Base-by-base conservation (phyloP, 2,329 filamentous ascomycete genomes). In the Triangularia verruculosa region DNA sequence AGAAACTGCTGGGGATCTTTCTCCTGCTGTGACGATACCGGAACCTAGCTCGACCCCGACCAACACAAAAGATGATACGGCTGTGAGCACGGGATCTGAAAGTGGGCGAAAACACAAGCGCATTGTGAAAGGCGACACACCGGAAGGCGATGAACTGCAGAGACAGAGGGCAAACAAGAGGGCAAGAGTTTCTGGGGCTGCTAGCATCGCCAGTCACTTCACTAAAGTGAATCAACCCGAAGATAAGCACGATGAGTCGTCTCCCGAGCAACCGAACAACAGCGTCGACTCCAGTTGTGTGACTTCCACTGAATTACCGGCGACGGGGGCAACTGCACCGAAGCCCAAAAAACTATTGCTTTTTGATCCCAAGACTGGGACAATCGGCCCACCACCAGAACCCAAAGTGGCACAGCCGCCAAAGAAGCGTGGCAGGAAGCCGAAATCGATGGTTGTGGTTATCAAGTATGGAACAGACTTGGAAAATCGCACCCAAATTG, bases 311-410 rank as follows among this genome's bases (percentile, higher is more conserved):
- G 22, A 54, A 28, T 8, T 8, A 6, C 11, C 4, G 11, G 25
- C 62, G 17, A 51, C 56, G 8, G 30, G 8, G 11, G 22, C 2
- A 17, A 61, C 59, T 6, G 27, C 64, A 11, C 2, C 62, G 11
- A 79, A 78, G 59, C 76, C 80, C 0, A 79, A 77, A 52, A 87
- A 83, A 66, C 68, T 88, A 0, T 73, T 88, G 20, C 81, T 78
- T 65, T 79, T 87, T 69, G 87, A 89, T 65, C 78, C 79, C 1
- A 84, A 81, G 65, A 88, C 86, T 1, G 86, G 86, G 4, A 89
- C 86, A 1, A 81, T 88, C 57, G 85, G 86, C 3, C 85, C 86
- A 4, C 85, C 87, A 0, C 86, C 86, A 0, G 83, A 80, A 56
- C 77, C 79, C 3, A 89, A 86, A 68, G 70, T 72, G 1, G 56